These are phyloP conservation scores for Phytophthora agathidicida DNA, from an alignment of 352 stramenopile species.

Conservation along the genomic window DNA sequence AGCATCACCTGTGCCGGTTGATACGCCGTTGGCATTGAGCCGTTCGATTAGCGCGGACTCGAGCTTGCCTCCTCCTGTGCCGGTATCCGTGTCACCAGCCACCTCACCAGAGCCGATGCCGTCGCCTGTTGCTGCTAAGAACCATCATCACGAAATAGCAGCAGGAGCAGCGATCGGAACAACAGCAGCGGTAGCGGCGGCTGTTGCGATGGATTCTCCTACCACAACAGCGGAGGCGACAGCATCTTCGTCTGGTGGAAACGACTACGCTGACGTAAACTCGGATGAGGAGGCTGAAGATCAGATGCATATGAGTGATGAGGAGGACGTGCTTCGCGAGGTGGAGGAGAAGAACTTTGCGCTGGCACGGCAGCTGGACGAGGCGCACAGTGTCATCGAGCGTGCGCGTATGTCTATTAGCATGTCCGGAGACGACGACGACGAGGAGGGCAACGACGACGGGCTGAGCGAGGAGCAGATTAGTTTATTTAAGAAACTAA, in stretches of 20 bases:
- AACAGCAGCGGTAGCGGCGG: constrained; percentile 3
- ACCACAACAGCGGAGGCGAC: constrained; percentile 40
- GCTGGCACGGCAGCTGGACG: constrained; percentile 78
- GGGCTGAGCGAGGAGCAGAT: constrained; percentile 86
- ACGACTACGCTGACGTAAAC: constrained; percentile 84
- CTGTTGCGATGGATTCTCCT: constrained; percentile 21
- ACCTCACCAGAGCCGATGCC: constrained; percentile 23
- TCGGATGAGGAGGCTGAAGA: constrained; percentile 84
- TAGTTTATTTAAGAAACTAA: constrained; percentile 93
- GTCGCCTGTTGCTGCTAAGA: constrained; percentile 25
- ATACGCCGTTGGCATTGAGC: constrained; percentile 38
- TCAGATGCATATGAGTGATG: constrained; percentile 75
- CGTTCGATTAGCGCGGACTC: constrained; percentile 47
- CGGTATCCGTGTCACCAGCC: constrained; percentile 19
- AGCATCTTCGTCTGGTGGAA: constrained; percentile 44
- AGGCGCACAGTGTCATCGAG: constrained; percentile 85
- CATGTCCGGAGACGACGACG: constrained; percentile 75
- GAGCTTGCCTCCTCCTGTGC: constrained; percentile 27
- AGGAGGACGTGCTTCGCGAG: constrained; percentile 74
- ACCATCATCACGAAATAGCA: constrained; percentile 16
- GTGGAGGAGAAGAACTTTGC: constrained; percentile 89
- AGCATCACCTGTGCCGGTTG: constrained; percentile 14
- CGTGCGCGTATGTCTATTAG: constrained; percentile 88
- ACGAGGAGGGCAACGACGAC: constrained; percentile 61
- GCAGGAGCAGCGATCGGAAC: constrained; percentile 14